Percentiles rank a stretch among this genome's conserved stretches.
Conservation (phyloP, 352 stramenopile genomes). For the Globisporangium irregulare region DNA sequence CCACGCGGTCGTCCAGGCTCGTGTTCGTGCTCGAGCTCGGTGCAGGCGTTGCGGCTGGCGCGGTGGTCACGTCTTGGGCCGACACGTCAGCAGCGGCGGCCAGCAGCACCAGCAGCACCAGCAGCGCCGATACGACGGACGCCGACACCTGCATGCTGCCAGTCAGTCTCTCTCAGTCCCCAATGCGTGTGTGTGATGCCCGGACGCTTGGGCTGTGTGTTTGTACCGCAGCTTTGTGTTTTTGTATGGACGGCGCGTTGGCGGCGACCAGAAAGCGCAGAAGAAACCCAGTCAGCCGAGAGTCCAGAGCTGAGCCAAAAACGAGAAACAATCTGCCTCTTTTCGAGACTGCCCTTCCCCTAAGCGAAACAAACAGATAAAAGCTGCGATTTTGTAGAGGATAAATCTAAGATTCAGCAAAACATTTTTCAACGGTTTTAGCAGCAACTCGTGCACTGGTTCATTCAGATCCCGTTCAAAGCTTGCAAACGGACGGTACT, state of each 20-base stretch:
- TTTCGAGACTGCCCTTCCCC: neutral
- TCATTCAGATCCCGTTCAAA: too few relatives aligned
- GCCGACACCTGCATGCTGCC: conserved; percentile 3
- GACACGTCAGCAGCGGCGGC: neutral
- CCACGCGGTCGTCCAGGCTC: conserved; percentile 40
- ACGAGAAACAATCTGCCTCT: neutral
- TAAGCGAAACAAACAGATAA: too few relatives aligned
- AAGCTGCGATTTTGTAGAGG: too few relatives aligned
- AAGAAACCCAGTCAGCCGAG: neutral
- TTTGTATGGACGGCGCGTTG: neutral
- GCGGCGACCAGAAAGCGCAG: neutral
- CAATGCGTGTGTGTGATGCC: neutral
- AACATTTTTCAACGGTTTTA: too few relatives aligned
- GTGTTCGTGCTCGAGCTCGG: conserved; percentile 8
- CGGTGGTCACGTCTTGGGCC: conserved; percentile 8
- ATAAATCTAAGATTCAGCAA: too few relatives aligned
- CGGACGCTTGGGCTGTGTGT: neutral
- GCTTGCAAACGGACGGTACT: too few relatives aligned
- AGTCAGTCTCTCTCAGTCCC: neutral
- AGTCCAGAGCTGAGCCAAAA: neutral
- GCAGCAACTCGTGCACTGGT: too few relatives aligned
- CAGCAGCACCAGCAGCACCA: conserved; percentile 7
- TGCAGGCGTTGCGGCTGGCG: neutral
- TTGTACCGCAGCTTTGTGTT: neutral
- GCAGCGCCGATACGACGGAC: neutral